Evolutionary conservation across 257 asterid genomes (phyloP), one percentile per base, ranked within the genome.

Genomic region (Anisodus tanguticus): DNA sequence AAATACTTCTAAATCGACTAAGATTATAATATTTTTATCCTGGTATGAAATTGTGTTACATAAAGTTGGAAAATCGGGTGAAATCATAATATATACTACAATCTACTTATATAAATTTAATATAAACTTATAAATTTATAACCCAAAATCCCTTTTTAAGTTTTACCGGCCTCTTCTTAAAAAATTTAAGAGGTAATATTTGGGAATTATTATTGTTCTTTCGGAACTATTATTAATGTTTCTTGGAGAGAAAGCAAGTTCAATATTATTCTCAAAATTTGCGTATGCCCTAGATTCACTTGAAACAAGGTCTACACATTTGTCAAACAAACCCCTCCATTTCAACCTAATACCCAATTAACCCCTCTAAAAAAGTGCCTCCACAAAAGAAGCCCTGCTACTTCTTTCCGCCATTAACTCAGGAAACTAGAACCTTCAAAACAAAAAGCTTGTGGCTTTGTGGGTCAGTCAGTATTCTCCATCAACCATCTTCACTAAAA

Each of bases 241-340:
- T 45, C 17, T 45, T 19, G 80, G 6, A 49, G 80, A 49, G 49
- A n/a, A 74, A 74, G 80, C 35, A 45, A 49, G 12, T 49, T 12
- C 0, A 74, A 22, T 74, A 19, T 2, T 49, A 8, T 49, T 7
- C 58, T 17, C 54, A 45, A 71, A 9, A 45, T 43, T 71, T 49
- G 80, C 12, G 59, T 80, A 5, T 80, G 83, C 43, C 43, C 84
- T 64, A 15, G 84, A 68, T 88, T 84, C 26, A 43, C 10, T 70
- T 70, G 4, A 71, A 4, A 45, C 31, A 74, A 49, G 11, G 0
- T 22, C 6, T 19, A 19, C 11, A 2, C n/a, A 49, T 74, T 47
- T 74, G 7, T 11, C 60, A 49, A 74, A 74, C 8, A 74, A 51
- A 10, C 45, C 80, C 80, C 80, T 49, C 9, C 8, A 74, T 49